phyloP scores from a whole-genome alignment of 306 rosid genomes.

The Inga laurina region DNA sequence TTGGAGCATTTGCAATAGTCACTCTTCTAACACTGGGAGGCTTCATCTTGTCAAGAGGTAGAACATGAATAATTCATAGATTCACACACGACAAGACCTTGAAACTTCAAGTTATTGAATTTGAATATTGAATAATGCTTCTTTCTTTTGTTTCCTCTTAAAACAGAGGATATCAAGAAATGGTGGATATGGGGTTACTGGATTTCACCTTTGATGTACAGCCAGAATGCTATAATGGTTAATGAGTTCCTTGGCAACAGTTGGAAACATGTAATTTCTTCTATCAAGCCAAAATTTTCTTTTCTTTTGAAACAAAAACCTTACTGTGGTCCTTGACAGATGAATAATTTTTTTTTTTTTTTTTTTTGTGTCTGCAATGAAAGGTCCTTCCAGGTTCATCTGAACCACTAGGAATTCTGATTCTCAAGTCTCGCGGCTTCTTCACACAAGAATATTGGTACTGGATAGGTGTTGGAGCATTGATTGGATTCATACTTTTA shows the following conservation, averaged over 20 bases:
- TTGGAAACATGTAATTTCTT: conserved; percentile 60
- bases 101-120: background rate
- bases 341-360: background rate
- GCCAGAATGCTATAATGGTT: conserved; percentile 62
- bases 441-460: conserved; percentile 62
- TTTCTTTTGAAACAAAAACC: background rate
- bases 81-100: background rate
- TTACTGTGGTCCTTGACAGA: background rate
- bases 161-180: conserved; percentile 53
- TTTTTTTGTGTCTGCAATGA: background rate
- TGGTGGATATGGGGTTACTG: conserved; percentile 88
- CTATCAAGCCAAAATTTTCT: background rate
- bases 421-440: conserved; percentile 58
- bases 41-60: conserved; percentile 74
- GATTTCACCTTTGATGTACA: conserved; percentile 73
- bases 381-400: conserved; percentile 50
- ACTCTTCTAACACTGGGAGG: conserved; percentile 57
- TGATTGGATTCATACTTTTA: conserved; percentile 52
- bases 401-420: conserved; percentile 48
- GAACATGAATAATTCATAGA: background rate
- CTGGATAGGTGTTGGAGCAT: conserved; percentile 69
- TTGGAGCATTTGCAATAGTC: conserved; percentile 60
- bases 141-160: background rate
- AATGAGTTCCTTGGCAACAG: conserved; percentile 70
- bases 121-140: conserved; percentile 7